Conservation (phyloP, 345 rosid species). For the Euphorbia pulcherrima region DNA sequence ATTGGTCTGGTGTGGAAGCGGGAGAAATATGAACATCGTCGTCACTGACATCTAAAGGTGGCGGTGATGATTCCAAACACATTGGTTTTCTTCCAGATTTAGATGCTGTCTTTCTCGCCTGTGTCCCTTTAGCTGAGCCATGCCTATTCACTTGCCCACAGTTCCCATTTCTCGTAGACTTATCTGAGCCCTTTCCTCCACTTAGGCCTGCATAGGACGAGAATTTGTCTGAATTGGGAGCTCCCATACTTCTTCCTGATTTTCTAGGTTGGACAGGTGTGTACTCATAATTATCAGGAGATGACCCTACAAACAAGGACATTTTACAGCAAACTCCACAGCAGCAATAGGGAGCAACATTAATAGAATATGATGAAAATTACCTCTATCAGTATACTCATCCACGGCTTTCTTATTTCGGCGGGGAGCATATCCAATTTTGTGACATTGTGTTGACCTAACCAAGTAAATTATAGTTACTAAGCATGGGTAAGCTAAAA, state of each 20-base stretch:
- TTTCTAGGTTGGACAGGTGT: conserved; percentile 28
- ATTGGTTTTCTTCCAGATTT: conserved; percentile 29
- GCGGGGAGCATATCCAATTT: conserved; percentile 74
- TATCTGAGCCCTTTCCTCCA: conserved; percentile 20
- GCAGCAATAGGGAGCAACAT: background rate
- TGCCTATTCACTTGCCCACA: conserved; percentile 18
- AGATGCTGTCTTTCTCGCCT: conserved; percentile 11
- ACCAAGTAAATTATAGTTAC: no score
- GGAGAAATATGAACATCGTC: conserved; percentile 24
- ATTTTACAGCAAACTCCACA: conserved; percentile 15
- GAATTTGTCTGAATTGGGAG: conserved; percentile 35
- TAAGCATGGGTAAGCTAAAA: background rate
- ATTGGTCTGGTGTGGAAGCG: conserved; percentile 21
- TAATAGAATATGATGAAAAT: conserved; percentile 9
- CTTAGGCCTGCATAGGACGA: conserved; percentile 27
- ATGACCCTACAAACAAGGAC: conserved; percentile 34
- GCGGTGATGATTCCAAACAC: conserved; percentile 23
- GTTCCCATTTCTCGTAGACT: conserved; percentile 9
- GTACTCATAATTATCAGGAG: conserved; percentile 38
- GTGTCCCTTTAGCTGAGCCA: conserved; percentile 30
- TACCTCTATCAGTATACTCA: conserved; percentile 47
- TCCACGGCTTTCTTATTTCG: conserved; percentile 34
- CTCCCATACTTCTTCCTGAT: conserved; percentile 26
- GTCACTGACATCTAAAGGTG: conserved; percentile 29
- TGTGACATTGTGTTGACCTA: conserved; percentile 67